Base-by-base conservation (phyloP, 2,329 filamentous ascomycete genomes). In the Fusarium sacchari region DNA sequence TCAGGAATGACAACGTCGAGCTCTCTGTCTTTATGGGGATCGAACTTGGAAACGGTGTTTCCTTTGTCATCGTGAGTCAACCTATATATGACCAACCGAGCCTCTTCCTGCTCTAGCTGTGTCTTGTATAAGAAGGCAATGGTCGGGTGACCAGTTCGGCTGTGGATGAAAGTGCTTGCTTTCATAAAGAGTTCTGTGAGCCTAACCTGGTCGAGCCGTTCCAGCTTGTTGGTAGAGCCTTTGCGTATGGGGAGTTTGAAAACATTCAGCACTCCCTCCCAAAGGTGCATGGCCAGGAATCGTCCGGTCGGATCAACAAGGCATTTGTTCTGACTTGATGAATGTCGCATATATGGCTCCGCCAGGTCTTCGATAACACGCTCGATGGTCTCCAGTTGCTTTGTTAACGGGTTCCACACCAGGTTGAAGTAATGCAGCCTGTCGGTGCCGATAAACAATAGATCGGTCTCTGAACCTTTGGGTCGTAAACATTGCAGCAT, bases 391-490 rank as follows among this genome's bases (percentile, higher is more conserved):
- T 88, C 85, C 6, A 92, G 81, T 64, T 84, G 81, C 26, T 82
- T 82, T 9, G 79, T 85, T 80, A 88, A 82, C 1, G 87, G 78
- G 76, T 98, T 91, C 95, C 96, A 99, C 22, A 88, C 91, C 26
- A 97, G 82, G 4, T 94, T 97, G 81, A 98, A 97, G 84, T 97
- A 98, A 78, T 95, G 92, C 76, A 94, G 93, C 62, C 93, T 91
- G 80, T 97, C 93, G 52, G 96, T 99, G 56, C 95, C 96, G 64
- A 99, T 89, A 80, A 99, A 97, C 69, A 99, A 89, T 70, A 98
- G 90, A 76, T 98, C 95, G 53, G 91, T 94, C 10, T 87, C 83
- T 34, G 92, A 91, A 75, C 94, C 90, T 55, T 90, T 90, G 11
- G 95, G 94, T 32, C 91, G 91, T 53, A 99, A 86, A 78, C 91